Evolutionary conservation across 2,329 filamentous ascomycete species (phyloP).

Genomic region (Alternaria arborescens): DNA sequence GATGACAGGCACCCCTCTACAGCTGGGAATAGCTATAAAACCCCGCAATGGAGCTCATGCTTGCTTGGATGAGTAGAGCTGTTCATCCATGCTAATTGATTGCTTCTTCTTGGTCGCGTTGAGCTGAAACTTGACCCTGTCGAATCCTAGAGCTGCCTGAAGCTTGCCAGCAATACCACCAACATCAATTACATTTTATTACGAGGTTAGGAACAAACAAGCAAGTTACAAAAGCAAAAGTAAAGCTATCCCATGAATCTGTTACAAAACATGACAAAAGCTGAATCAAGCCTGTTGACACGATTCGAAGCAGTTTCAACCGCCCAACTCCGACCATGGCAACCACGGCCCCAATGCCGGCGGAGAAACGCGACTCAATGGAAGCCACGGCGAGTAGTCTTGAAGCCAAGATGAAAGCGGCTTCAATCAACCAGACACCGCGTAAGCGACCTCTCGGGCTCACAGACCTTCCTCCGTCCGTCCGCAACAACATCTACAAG

Average conservation of each 20-base stretch:
- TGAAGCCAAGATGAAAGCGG: slow-evolving; percentile 25
- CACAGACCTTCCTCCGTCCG: slow-evolving; percentile 35
- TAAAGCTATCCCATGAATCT: neutral
- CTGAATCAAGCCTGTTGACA: neutral
- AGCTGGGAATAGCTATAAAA: slow-evolving; percentile 36
- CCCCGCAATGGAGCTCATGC: slow-evolving; percentile 23
- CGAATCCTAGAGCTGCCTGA: neutral
- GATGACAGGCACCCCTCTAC: slow-evolving; percentile 17
- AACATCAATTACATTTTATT: neutral
- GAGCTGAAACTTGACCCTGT: neutral
- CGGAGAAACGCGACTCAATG: slow-evolving; percentile 44
- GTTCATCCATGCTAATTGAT: neutral
- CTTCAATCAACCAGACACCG: slow-evolving; percentile 11
- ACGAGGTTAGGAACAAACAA: neutral
- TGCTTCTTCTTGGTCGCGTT: neutral
- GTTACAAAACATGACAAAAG: fast-evolving
- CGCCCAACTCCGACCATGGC: slow-evolving; percentile 4
- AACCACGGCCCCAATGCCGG: neutral
- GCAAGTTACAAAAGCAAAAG: neutral
- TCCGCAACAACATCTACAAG: slow-evolving; percentile 47
- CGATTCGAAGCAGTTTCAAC: neutral
- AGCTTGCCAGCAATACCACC: neutral
- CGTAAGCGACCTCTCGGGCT: slow-evolving; percentile 38
- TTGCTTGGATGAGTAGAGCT: neutral
- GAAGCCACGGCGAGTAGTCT: slow-evolving; percentile 33